Base-by-base conservation (phyloP, 139 green algal species). In the Closterium sp. region DNA sequence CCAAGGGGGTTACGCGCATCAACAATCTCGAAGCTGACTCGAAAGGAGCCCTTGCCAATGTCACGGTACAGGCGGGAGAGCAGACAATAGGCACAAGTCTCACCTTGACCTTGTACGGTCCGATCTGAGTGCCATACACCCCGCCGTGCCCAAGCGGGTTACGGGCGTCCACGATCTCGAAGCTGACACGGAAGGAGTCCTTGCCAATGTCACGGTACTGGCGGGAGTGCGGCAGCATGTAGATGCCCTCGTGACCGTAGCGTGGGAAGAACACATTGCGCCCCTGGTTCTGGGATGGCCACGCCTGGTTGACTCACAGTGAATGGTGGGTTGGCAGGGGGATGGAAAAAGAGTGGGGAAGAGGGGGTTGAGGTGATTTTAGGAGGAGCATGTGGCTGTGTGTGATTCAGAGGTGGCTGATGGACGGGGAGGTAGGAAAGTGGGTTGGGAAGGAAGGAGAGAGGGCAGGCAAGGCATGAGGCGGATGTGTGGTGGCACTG, bases 131-230 rank as follows among this genome's bases (percentile, higher is more conserved):
- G 50, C 42, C 50, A 13, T n/a, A n/a, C 9, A 31, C 70, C 70
- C 79, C 27, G 0, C 24, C 27, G 27, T 70, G 24, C 21, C 45
- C 24, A 0, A 21, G 30, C 10, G 90, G 28, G 4, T 84, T 86
- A 7, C 31, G 84, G 0, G 91, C 86, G 92, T 97, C 96, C 1
- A 96, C 85, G 28, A 97, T 92, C 85, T 95, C 95, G 34, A 97
- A 96, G 42, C 94, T 84, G 17, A 94, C 85, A 10, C 13, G 27
- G 86, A 99, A 92, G 27, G 93, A 92, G 19, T 97, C 94, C 6
- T 97, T 97, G 38, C 96, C 95, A 84, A 98, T 95, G 93, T 99
- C 97, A 17, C 97, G 93, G 10, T 96, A 92, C 79, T 86, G 31
- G 4, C 97, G 93, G 2, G 89, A 94, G 28, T 89, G 90, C 10